Evolutionary conservation across 2,329 filamentous ascomycete species (phyloP).

Genomic region (Trichocomaceae sp.): DNA sequence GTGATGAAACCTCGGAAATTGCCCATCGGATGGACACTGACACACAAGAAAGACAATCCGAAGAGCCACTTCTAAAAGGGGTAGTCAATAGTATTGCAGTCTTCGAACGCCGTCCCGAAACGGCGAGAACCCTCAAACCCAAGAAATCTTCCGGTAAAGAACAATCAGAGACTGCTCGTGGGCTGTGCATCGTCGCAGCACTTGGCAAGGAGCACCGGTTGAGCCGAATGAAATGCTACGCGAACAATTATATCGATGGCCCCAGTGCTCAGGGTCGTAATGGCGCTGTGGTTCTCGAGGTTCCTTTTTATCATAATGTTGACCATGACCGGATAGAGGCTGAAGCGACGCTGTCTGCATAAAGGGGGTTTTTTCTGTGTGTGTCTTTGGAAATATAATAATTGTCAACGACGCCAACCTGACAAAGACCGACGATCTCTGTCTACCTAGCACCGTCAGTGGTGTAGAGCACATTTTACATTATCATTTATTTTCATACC

Average conservation of each 20-base stretch:
- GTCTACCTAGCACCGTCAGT: background rate
- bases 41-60: conserved; percentile 5
- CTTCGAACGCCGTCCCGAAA: conserved; percentile 63
- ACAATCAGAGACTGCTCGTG: conserved; percentile 35
- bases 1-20: background rate
- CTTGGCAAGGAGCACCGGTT: conserved; percentile 80
- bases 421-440: background rate
- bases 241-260: conserved; percentile 33
- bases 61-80: conserved; percentile 53
- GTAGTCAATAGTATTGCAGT: conserved; percentile 84
- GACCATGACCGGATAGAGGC: conserved; percentile 15
- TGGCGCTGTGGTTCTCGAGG: conserved; percentile 80
- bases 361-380: background rate
- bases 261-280: conserved; percentile 55
- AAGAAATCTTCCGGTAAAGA: conserved; percentile 13
- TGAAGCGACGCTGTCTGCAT: background rate
- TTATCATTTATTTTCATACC: conserved; percentile 1
- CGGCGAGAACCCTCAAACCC: conserved; percentile 15
- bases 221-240: conserved; percentile 64
- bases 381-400: background rate
- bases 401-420: background rate
- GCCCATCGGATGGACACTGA: background rate
- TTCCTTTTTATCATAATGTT: conserved; percentile 44
- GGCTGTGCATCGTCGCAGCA: conserved; percentile 77
- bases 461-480: background rate